phyloP scores from a whole-genome alignment of 2,329 filamentous ascomycete species.

The Fusarium palustre region DNA sequence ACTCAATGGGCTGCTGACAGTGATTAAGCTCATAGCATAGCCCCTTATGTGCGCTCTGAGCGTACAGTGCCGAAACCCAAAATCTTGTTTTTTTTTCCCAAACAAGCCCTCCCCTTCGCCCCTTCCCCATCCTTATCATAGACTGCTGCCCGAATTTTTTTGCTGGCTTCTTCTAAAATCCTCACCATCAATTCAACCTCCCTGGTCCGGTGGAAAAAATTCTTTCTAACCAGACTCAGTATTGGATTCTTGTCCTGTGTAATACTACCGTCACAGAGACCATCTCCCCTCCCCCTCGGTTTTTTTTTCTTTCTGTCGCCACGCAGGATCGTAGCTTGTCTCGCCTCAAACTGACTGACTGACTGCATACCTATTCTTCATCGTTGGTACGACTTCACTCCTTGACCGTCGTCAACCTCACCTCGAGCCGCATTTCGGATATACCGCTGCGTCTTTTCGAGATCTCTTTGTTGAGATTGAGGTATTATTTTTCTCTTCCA shows the following conservation, averaged over 20 bases:
- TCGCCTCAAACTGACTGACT: conserved; percentile 34
- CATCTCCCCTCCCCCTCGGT: conserved; percentile 45
- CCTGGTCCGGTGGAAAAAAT: conserved; percentile 53
- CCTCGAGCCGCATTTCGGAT: conserved; percentile 37
- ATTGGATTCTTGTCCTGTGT: conserved; percentile 51
- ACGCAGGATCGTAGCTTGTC: conserved; percentile 52
- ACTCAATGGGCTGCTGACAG: conserved; percentile 1
- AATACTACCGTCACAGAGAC: conserved; percentile 48
- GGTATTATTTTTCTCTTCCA: conserved; percentile 21
- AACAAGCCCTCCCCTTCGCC: conserved; percentile 44
- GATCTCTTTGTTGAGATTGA: conserved; percentile 31
- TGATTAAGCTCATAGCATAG: conserved; percentile 25
- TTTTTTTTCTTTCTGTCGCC: conserved; percentile 42
- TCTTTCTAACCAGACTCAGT: conserved; percentile 49
- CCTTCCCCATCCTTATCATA: conserved; percentile 50
- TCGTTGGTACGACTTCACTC: conserved; percentile 47
- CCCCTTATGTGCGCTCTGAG: not conserved
- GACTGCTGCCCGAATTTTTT: conserved; percentile 55
- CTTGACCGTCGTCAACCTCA: conserved; percentile 45
- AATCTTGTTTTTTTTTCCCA: conserved; percentile 26
- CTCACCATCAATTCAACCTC: conserved; percentile 53
- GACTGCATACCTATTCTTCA: conserved; percentile 46
- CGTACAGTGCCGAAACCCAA: conserved; percentile 35
- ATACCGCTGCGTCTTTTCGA: conserved; percentile 43
- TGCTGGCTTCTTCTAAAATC: conserved; percentile 52